These are phyloP conservation scores for Fistulifera solaris DNA, from an alignment of 108 stramenopile species.

Conservation along the genomic window DNA sequence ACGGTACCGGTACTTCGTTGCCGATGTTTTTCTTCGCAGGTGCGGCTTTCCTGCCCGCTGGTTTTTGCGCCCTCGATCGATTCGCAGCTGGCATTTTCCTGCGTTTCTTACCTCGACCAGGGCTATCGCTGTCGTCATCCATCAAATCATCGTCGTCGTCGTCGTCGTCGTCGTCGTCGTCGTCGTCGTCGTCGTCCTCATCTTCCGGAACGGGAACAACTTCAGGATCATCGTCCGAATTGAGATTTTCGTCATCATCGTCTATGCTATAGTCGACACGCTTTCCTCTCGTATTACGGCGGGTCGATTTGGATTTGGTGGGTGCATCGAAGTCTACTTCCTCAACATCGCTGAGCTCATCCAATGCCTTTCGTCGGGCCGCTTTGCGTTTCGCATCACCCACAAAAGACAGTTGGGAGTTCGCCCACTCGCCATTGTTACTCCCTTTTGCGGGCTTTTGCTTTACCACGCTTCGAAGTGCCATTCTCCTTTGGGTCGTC, in stretches of 20 bases:
- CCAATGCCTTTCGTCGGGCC: too few relatives aligned
- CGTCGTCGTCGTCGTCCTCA: slow-evolving; percentile 7
- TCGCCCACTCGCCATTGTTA: neutral
- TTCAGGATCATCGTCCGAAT: slow-evolving; percentile 19
- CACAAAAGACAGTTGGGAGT: neutral
- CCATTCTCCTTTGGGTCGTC: too few relatives aligned
- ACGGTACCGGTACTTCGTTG: neutral
- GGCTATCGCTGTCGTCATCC: slow-evolving; percentile 7
- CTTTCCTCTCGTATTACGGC: neutral
- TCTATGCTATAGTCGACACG: slow-evolving; percentile 24
- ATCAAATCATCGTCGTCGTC: neutral
- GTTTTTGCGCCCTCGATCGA: neutral
- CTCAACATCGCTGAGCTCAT: too few relatives aligned
- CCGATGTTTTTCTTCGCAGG: neutral
- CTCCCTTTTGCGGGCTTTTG: neutral
- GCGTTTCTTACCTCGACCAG: neutral
- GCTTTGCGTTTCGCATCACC: too few relatives aligned
- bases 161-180: slow-evolving; percentile 6
- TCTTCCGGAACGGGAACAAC: neutral
- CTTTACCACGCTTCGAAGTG: too few relatives aligned
- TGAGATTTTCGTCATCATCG: slow-evolving; percentile 11
- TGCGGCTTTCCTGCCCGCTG: neutral
- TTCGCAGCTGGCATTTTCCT: neutral
- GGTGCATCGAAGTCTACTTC: neutral
- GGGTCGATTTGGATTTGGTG: neutral